These are phyloP conservation scores for Pseudogymnoascus sp. DNA, from an alignment of 2,329 filamentous ascomycete species.

Conservation along the genomic window DNA sequence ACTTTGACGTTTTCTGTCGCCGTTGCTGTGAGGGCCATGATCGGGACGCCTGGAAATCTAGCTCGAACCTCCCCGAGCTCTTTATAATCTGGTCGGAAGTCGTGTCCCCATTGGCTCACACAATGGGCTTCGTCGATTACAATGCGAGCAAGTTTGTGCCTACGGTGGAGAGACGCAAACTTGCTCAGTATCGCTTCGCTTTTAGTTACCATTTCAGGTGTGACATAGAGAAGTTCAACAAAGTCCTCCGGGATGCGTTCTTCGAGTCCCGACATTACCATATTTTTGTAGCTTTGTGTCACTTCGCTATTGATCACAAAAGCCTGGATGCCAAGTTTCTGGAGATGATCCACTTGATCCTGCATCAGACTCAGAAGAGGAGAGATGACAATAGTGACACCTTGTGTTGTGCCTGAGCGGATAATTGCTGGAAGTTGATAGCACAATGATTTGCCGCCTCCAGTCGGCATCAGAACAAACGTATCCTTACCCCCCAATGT, in stretches of 20 bases:
- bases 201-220: conserved; percentile 91
- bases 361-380: conserved; percentile 94
- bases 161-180: conserved; percentile 62
- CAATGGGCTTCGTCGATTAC: conserved; percentile 99
- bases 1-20: conserved; percentile 88
- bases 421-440: conserved; percentile 92
- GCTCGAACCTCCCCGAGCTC: conserved; percentile 67
- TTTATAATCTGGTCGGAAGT: conserved; percentile 96
- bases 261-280: conserved; percentile 60
- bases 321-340: conserved; percentile 68
- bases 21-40: conserved; percentile 94
- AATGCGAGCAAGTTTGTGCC: conserved; percentile 72
- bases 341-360: conserved; percentile 85
- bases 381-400: conserved; percentile 91
- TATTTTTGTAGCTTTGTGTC: conserved; percentile 52
- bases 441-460: conserved; percentile 92
- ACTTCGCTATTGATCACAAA: conserved; percentile 77
- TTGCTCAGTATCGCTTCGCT: conserved; percentile 62
- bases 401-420: conserved; percentile 69
- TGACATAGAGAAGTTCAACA: conserved; percentile 87
- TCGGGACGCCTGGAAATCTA: conserved; percentile 70
- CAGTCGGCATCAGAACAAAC: conserved; percentile 96
- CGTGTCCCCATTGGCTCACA: conserved; percentile 98
- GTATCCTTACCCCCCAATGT: conserved; percentile 82
- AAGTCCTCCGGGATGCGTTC: conserved; percentile 63